Conservation (phyloP, 2,329 filamentous ascomycete species). For the Calonectria henricotiae region DNA sequence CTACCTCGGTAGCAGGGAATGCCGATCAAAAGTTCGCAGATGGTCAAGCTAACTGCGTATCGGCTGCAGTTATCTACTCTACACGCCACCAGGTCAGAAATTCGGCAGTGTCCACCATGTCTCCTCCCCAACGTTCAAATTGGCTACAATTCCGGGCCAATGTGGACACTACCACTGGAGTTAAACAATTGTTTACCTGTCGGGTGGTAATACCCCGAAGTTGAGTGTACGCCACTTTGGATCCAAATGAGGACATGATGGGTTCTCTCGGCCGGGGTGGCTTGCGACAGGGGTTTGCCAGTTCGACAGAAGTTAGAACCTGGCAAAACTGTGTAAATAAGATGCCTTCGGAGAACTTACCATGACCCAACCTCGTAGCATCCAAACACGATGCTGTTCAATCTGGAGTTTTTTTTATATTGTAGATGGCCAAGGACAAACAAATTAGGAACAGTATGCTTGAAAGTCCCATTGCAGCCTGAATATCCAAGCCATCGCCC, state of each 20-base stretch:
- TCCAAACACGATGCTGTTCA: constrained; percentile 76
- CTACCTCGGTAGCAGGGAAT: not conserved
- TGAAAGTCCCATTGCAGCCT: constrained; percentile 62
- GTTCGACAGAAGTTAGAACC: not conserved
- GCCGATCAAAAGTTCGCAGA: not conserved
- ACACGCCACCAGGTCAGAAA: not conserved
- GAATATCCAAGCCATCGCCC: constrained; percentile 69
- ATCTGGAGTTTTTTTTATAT: constrained; percentile 74
- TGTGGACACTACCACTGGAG: not conserved
- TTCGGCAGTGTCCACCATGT: constrained; percentile 3
- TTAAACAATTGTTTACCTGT: not conserved
- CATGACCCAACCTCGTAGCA: constrained; percentile 63
- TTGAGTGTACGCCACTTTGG: constrained; percentile 10
- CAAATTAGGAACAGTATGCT: constrained; percentile 63
- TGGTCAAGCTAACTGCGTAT: not conserved
- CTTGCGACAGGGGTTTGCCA: not conserved
- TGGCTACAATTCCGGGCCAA: not conserved
- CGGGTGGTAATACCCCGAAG: constrained; percentile 10
- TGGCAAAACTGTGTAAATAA: not conserved
- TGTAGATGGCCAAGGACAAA: constrained; percentile 67
- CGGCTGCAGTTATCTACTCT: not conserved
- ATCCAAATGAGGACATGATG: constrained; percentile 15
- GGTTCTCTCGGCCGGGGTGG: not conserved
- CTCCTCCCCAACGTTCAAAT: constrained; percentile 9
- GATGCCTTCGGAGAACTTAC: not conserved